phyloP scores from a whole-genome alignment of 305 asterid genomes.

The Plantago lanceolata region DNA sequence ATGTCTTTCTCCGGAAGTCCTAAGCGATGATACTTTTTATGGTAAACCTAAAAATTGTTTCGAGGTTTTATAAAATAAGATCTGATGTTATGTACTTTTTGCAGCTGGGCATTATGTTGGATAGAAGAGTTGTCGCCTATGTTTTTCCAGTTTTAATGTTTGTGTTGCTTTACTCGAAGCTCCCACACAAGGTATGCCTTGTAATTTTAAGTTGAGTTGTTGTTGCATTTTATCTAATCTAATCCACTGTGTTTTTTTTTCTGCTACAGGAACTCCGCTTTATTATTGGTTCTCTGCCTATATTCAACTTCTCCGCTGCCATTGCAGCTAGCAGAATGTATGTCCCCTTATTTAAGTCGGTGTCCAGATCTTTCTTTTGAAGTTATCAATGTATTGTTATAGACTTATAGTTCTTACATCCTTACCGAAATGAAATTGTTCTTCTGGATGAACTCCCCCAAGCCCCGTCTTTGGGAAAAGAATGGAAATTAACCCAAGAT shows the following conservation, averaged over 20 bases:
- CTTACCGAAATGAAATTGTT: no score
- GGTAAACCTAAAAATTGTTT: constrained; percentile 13
- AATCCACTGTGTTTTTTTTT: constrained; percentile 23
- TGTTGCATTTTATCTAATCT: constrained; percentile 21
- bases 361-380: neutral
- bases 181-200: constrained; percentile 84
- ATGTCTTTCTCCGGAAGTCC: no score
- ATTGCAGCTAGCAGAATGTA: constrained; percentile 91
- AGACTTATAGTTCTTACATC: no score
- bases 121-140: constrained; percentile 58
- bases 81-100: constrained; percentile 31
- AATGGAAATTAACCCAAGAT: no score
- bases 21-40: neutral
- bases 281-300: constrained; percentile 82
- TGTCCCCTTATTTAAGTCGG: constrained; percentile 22
- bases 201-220: constrained; percentile 15
- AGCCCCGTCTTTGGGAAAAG: no score
- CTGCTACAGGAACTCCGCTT: constrained; percentile 91
- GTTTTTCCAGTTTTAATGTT: constrained; percentile 71
- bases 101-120: constrained; percentile 90
- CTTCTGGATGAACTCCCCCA: no score
- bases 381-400: constrained; percentile 1
- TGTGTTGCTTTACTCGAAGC: constrained; percentile 84
- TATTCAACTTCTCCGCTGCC: constrained; percentile 89
- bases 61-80: constrained; percentile 16